Base-by-base conservation (phyloP, 2,329 filamentous ascomycete species). In the Claviceps maximensis region DNA sequence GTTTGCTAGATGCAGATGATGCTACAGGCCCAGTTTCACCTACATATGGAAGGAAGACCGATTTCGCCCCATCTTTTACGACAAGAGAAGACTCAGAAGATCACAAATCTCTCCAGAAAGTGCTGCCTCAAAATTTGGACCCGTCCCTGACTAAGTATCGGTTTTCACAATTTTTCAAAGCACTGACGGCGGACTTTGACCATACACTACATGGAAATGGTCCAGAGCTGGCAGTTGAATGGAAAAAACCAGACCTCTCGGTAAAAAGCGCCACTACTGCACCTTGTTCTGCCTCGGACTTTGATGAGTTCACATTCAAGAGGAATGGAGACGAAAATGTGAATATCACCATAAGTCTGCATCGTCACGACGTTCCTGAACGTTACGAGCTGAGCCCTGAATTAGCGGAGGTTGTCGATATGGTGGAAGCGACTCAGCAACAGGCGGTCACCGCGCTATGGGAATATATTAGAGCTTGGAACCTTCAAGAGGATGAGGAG, bases 401-500 rank as follows among this genome's bases (percentile, higher is more conserved):
- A 54, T 74, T 98, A 47, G 84, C 89, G 12, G 86, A 94, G 49
- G 78, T 97, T 15, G 75, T 97, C 19, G 93, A 96, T 63, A 87
- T 87, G 62, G 77, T 83, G 49, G 89, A 95, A 67, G 91, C 89
- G 50, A 91, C 93, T 29, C 84, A 89, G 31, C 85, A 89, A 41
- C 89, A 93, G 57, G 86, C 90, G 7, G 83, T 95, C 29, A 87
- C 94, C 76, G 90, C 87, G 15, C 79, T 98, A 33, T 98, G 90
- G 89, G 90, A 96, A 65, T 98, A 98, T 63, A 87, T 95, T 59
- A 84, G 88, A 60, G 77, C 87, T 21, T 86, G 87, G 74, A 83
- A 84, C 19, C 74, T 98, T 47, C 89, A 95, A 66, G 91, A 96
- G 65, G 90, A 95, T 58, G 91, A 97, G 55, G 93, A 98, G 66